phyloP scores from a whole-genome alignment of 2,329 filamentous ascomycete genomes.

The Chaetomium strumarium region DNA sequence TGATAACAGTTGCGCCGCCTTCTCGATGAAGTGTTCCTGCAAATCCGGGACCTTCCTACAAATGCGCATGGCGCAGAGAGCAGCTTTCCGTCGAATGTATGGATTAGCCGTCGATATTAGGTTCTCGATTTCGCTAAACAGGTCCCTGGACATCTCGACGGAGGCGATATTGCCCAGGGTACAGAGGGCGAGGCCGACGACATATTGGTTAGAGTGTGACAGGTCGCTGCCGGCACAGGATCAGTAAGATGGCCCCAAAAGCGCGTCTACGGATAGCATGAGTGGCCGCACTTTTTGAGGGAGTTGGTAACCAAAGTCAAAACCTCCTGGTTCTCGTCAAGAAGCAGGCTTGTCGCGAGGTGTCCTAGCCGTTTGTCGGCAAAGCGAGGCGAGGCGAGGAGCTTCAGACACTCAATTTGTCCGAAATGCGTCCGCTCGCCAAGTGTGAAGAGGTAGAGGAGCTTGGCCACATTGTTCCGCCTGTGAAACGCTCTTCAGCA shows the following conservation, averaged over 20 bases:
- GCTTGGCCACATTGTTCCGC: slow-evolving; percentile 97
- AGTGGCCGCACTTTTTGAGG: slow-evolving; percentile 74
- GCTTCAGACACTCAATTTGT: slow-evolving; percentile 97
- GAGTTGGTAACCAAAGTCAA: slow-evolving; percentile 96
- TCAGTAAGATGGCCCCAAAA: slow-evolving; percentile 29
- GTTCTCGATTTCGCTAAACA: slow-evolving; percentile 92
- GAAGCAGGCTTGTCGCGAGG: slow-evolving; percentile 86
- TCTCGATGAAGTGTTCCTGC: slow-evolving; percentile 95
- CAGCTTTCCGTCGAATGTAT: slow-evolving; percentile 96
- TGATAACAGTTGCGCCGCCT: slow-evolving; percentile 78
- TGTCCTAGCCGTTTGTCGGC: slow-evolving; percentile 96
- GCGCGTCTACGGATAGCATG: background rate
- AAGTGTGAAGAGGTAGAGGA: slow-evolving; percentile 95
- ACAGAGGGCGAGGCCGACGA: slow-evolving; percentile 91
- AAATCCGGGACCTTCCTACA: slow-evolving; percentile 96
- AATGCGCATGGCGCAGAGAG: slow-evolving; percentile 98
- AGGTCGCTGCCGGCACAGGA: slow-evolving; percentile 61
- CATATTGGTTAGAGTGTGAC: slow-evolving; percentile 96
- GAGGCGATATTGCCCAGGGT: slow-evolving; percentile 97
- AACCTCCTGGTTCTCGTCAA: slow-evolving; percentile 98
- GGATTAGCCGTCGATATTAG: slow-evolving; percentile 90
- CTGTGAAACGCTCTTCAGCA: slow-evolving; percentile 41
- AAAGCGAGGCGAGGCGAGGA: slow-evolving; percentile 92
- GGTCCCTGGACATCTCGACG: slow-evolving; percentile 94
- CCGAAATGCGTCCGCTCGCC: slow-evolving; percentile 97